phyloP scores from a whole-genome alignment of 108 stramenopile genomes.

The Nitzschia sp. region DNA sequence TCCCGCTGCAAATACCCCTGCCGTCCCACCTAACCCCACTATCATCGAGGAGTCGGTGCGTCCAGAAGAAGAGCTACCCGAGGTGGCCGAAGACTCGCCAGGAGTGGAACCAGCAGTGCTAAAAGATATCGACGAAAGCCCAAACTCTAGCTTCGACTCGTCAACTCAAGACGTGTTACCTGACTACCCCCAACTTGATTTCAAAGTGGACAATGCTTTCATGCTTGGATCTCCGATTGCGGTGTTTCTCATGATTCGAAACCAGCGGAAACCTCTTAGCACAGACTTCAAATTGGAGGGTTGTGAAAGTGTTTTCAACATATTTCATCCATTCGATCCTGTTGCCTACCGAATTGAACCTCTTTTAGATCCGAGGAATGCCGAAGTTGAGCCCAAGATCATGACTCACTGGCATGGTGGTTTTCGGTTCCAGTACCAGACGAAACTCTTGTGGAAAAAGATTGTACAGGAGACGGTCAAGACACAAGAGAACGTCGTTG shows the following conservation, averaged over 20 bases:
- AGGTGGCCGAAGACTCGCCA: neutral
- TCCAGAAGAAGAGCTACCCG: neutral
- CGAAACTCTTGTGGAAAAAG: slow-evolving; percentile 55
- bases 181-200: slow-evolving; percentile 57
- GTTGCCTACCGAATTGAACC: slow-evolving; percentile 85
- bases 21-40: neutral
- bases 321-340: slow-evolving; percentile 79
- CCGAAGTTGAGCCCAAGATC: slow-evolving; percentile 59
- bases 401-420: slow-evolving; percentile 86
- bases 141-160: neutral
- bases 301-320: slow-evolving; percentile 67
- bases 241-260: slow-evolving; percentile 75
- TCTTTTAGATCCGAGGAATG: slow-evolving; percentile 46
- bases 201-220: slow-evolving; percentile 55
- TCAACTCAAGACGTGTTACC: neutral
- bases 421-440: slow-evolving; percentile 82
- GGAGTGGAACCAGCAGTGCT: neutral
- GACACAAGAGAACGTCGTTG: slow-evolving; percentile 53
- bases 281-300: slow-evolving; percentile 48
- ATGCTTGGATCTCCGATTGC: slow-evolving; percentile 68
- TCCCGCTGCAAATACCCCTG: neutral
- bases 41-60: neutral
- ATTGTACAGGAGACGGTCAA: slow-evolving; percentile 45
- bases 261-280: slow-evolving; percentile 46
- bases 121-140: neutral